phyloP scores from a whole-genome alignment of 768 basidiomycete species.

The Mycena vulgaris region DNA sequence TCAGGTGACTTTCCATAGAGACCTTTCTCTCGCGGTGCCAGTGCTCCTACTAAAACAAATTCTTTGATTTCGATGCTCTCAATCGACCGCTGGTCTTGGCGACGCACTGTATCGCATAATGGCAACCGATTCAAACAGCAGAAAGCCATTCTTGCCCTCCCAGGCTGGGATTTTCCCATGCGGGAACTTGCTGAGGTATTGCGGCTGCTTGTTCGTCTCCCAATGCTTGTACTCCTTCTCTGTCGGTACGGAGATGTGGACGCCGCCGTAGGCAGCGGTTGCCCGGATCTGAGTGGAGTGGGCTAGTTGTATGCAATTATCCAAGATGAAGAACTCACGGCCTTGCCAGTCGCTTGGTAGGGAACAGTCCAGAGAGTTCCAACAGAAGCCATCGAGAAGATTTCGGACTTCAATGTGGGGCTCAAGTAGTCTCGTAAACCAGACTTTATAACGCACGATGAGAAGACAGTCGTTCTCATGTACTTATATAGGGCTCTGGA shows the following conservation, averaged over 20 bases:
- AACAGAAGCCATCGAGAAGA: constrained; percentile 53
- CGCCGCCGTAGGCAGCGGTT: constrained; percentile 71
- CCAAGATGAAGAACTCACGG: constrained; percentile 56
- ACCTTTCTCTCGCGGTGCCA: constrained; percentile 71
- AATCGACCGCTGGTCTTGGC: constrained; percentile 47
- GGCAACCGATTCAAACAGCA: constrained; percentile 81
- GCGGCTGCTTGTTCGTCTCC: constrained; percentile 79
- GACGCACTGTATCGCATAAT: constrained; percentile 93
- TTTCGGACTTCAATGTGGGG: no score
- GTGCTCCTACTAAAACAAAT: constrained; percentile 46
- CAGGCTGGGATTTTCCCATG: constrained; percentile 89
- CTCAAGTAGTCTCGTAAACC: no score
- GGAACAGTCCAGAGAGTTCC: constrained; percentile 76
- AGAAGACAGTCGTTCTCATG: no score
- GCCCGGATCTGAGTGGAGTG: constrained; percentile 61
- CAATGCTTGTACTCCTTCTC: constrained; percentile 70
- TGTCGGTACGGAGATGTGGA: constrained; percentile 70
- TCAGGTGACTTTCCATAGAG: constrained; percentile 78
- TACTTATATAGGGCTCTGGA: no score
- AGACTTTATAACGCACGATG: no score
- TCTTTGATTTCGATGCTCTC: constrained; percentile 62
- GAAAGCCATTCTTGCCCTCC: constrained; percentile 83
- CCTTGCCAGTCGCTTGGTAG: constrained; percentile 58
- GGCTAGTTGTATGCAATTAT: constrained; percentile 1
- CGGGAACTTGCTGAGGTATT: constrained; percentile 82